Conservation (phyloP, 2,329 filamentous ascomycete species). For the Aspergillus neoniger region DNA sequence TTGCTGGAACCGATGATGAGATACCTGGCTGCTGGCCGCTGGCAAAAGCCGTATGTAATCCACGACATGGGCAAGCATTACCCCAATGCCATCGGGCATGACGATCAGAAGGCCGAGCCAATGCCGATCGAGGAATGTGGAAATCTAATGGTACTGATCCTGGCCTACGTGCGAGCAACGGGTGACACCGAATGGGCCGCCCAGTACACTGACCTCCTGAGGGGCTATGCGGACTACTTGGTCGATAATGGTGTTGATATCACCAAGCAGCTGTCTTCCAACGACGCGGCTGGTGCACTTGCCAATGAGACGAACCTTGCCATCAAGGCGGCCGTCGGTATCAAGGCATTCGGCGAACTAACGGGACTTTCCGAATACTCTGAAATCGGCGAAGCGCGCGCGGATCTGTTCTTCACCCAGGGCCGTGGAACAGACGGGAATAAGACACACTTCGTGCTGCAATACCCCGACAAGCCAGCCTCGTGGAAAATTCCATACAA, state of each 20-base stretch:
- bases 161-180: slow-evolving; percentile 42
- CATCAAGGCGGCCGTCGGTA: slow-evolving; percentile 50
- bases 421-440: slow-evolving; percentile 38
- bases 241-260: slow-evolving; percentile 43
- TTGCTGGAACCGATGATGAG: slow-evolving; percentile 48
- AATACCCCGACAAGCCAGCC: slow-evolving; percentile 37
- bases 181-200: slow-evolving; percentile 41
- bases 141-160: slow-evolving; percentile 42
- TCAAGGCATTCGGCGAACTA: slow-evolving; percentile 49
- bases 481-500: slow-evolving; percentile 47
- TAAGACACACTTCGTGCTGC: slow-evolving; percentile 44
- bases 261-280: slow-evolving; percentile 44
- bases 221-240: slow-evolving; percentile 46
- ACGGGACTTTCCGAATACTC: slow-evolving; percentile 42
- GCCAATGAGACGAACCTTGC: slow-evolving; percentile 51
- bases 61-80: slow-evolving; percentile 47
- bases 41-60: slow-evolving; percentile 41
- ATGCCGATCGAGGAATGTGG: slow-evolving; percentile 48
- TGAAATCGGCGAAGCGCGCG: slow-evolving; percentile 36
- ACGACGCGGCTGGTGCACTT: slow-evolving; percentile 44
- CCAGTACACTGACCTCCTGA: slow-evolving; percentile 39
- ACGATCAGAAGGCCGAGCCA: slow-evolving; percentile 40
- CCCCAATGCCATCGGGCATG: slow-evolving; percentile 45
- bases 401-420: slow-evolving; percentile 37
- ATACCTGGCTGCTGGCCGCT: slow-evolving; percentile 45